phyloP scores from a whole-genome alignment of 108 stramenopile species.

The Cyclotella kingstonii region DNA sequence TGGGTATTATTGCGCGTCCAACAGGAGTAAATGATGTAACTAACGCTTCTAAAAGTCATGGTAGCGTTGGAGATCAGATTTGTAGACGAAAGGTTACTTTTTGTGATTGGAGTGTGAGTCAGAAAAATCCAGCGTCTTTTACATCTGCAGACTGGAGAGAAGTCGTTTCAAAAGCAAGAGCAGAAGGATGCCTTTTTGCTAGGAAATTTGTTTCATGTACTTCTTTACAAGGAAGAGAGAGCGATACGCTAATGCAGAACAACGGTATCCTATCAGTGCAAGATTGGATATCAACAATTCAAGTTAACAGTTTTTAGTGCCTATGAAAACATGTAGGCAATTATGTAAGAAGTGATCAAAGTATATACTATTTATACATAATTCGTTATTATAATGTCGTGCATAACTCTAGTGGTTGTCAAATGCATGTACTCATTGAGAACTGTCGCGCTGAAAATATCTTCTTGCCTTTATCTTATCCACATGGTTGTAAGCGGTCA shows the following conservation, averaged over 20 bases:
- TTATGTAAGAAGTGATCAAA: too few species aligned
- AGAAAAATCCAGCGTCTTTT: constrained; percentile 80
- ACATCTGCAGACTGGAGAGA: constrained; percentile 51
- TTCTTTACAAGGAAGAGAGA: constrained; percentile 1
- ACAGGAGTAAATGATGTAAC: constrained; percentile 12
- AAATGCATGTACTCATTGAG: too few species aligned
- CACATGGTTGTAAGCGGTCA: constrained; percentile 1
- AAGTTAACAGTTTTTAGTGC: too few species aligned
- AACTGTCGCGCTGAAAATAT: too few species aligned
- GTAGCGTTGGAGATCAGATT: constrained; percentile 37
- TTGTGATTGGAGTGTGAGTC: constrained; percentile 78
- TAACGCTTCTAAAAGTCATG: constrained; percentile 7
- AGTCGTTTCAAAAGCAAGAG: constrained; percentile 58
- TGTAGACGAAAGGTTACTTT: constrained; percentile 62
- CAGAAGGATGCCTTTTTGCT: constrained; percentile 77
- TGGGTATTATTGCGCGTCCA: constrained; percentile 49
- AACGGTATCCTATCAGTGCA: constrained; percentile 29
- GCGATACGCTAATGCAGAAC: background rate
- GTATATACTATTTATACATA: too few species aligned
- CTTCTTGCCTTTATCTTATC: background rate
- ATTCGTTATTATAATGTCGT: too few species aligned
- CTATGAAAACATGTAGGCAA: too few species aligned
- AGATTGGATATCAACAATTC: constrained; percentile 29
- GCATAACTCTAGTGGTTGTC: too few species aligned
- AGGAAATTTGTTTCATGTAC: constrained; percentile 64